Evolutionary conservation across 495 filamentous ascomycete species (phyloP).

Genomic region (Penicillium ucsense): DNA sequence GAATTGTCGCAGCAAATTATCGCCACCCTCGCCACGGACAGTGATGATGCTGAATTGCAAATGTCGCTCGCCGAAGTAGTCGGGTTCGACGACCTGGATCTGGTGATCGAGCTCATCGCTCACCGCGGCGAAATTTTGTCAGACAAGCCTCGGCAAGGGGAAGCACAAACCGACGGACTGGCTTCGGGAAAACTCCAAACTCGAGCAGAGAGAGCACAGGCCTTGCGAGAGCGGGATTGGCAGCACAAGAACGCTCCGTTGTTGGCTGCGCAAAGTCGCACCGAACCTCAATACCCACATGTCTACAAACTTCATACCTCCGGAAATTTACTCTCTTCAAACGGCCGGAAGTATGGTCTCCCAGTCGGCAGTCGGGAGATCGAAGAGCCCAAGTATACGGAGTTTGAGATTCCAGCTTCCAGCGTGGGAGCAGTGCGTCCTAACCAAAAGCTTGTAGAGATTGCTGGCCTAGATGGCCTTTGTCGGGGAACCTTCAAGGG

Average conservation of each 20-base stretch:
- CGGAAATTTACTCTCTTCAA: constrained; percentile 68
- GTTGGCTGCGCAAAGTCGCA: constrained; percentile 48
- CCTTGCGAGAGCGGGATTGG: constrained; percentile 59
- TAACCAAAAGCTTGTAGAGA: constrained; percentile 64
- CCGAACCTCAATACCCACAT: constrained; percentile 72
- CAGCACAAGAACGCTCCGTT: constrained; percentile 75
- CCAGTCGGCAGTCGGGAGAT: constrained; percentile 54
- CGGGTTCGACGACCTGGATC: constrained; percentile 84
- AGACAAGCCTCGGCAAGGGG: constrained; percentile 21
- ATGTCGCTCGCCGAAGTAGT: constrained; percentile 83
- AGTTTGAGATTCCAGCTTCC: constrained; percentile 74
- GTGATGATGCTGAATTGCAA: constrained; percentile 73
- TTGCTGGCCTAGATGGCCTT: constrained; percentile 78
- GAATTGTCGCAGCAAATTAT: constrained; percentile 63
- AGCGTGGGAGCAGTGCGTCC: constrained; percentile 63
- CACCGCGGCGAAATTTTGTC: constrained; percentile 56
- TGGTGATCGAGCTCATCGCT: constrained; percentile 73
- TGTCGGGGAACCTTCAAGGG: constrained; percentile 88
- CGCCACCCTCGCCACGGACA: constrained; percentile 55
- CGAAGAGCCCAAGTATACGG: constrained; percentile 69
- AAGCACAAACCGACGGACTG: constrained; percentile 40
- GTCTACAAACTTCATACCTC: constrained; percentile 76
- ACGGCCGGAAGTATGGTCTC: constrained; percentile 67
- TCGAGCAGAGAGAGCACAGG: constrained; percentile 65
- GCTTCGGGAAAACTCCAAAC: constrained; percentile 53